Evolutionary conservation across 306 rosid species (phyloP).

Genomic region (Glycyrrhiza uralensis): DNA sequence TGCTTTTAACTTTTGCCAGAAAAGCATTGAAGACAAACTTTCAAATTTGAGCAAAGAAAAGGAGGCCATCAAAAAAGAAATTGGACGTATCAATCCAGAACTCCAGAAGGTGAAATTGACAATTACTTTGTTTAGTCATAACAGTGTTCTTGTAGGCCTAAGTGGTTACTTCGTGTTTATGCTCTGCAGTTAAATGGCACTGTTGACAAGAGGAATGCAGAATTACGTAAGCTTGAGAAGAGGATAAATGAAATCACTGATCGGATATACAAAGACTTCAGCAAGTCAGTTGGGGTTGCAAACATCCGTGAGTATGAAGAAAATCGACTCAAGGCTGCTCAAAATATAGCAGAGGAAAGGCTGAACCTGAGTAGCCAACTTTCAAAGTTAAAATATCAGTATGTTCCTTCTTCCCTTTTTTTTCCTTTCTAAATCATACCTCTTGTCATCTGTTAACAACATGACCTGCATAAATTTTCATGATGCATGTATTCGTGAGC

Average conservation of each 20-base stretch:
- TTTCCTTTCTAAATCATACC: neutral
- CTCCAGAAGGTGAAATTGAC: slow-evolving; percentile 59
- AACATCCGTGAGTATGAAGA: slow-evolving; percentile 99
- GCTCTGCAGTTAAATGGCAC: slow-evolving; percentile 55
- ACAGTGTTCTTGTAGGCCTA: slow-evolving; percentile 7
- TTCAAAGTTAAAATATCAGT: slow-evolving; percentile 93
- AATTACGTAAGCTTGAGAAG: slow-evolving; percentile 71
- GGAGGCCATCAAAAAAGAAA: slow-evolving; percentile 67
- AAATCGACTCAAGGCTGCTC: slow-evolving; percentile 83
- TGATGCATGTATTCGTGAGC: neutral
- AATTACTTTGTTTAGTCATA: slow-evolving; percentile 1
- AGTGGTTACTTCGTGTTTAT: slow-evolving; percentile 18
- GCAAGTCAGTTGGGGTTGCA: slow-evolving; percentile 91
- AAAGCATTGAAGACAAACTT: slow-evolving; percentile 88
- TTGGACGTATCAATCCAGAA: slow-evolving; percentile 76
- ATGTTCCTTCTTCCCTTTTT: slow-evolving; percentile 31
- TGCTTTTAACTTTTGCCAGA: slow-evolving; percentile 41
- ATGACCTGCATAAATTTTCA: neutral
- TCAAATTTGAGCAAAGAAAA: slow-evolving; percentile 63
- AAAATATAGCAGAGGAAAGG: slow-evolving; percentile 89
- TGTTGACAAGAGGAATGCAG: slow-evolving; percentile 63
- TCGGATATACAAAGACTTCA: slow-evolving; percentile 75
- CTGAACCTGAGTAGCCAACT: slow-evolving; percentile 87
- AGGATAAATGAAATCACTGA: slow-evolving; percentile 90
- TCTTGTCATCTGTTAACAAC: neutral